Evolutionary conservation across 257 asterid genomes (phyloP).

Genomic region (Apocynum venetum): DNA sequence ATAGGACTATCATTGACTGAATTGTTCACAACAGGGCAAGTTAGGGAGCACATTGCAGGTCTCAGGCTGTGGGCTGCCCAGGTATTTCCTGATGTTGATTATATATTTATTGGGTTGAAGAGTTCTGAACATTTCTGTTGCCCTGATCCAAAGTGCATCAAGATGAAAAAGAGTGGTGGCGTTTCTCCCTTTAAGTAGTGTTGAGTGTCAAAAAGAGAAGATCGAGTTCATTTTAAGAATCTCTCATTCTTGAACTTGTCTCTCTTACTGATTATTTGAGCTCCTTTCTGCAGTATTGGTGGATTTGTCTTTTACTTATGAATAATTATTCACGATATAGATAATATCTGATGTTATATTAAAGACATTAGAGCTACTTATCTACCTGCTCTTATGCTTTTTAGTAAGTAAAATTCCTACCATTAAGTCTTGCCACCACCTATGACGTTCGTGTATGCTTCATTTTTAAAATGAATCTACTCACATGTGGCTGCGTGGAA

Average conservation of each 20-base stretch:
- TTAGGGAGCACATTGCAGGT: slow-evolving; percentile 73
- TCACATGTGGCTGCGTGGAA: neutral
- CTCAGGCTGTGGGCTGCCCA: slow-evolving; percentile 98
- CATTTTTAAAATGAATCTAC: neutral
- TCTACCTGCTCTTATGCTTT: neutral
- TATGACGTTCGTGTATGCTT: neutral
- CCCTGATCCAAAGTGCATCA: neutral
- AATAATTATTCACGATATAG: too few relatives aligned
- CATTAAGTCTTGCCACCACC: neutral
- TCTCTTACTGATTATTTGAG: neutral
- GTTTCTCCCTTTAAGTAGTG: neutral
- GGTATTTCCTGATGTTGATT: slow-evolving; percentile 45
- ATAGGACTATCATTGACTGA: slow-evolving; percentile 92
- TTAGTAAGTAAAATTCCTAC: neutral
- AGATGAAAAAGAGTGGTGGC: neutral
- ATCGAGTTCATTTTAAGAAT: neutral
- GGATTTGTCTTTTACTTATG: neutral
- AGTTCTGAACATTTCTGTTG: neutral
- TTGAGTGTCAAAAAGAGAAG: neutral
- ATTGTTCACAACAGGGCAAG: slow-evolving; percentile 87
- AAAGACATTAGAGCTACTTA: too few relatives aligned
- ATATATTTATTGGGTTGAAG: neutral
- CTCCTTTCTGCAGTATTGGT: neutral
- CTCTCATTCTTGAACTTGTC: neutral
- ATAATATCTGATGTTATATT: too few relatives aligned